phyloP scores from a whole-genome alignment of 2,329 filamentous ascomycete genomes.

The Podosphaera fusca region DNA sequence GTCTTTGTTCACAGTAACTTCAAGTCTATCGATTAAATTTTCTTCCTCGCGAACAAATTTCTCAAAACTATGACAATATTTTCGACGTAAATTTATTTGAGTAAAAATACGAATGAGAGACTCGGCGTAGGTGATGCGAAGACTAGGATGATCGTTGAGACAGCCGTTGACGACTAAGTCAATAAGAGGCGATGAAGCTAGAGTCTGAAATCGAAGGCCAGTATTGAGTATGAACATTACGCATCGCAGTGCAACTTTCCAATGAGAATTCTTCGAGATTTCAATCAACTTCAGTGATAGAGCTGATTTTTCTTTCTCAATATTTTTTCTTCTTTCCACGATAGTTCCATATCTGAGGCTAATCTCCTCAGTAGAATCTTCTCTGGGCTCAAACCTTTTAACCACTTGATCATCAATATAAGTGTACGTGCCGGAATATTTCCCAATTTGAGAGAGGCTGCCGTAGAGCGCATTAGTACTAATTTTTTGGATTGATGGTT shows the following conservation, averaged over 20 bases:
- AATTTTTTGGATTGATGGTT: conserved; percentile 79
- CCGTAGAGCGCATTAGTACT: conserved; percentile 62
- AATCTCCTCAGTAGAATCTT: conserved; percentile 35
- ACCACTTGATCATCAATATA: conserved; percentile 52
- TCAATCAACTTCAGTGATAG: conserved; percentile 65
- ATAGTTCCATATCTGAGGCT: conserved; percentile 50
- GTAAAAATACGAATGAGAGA: conserved; percentile 57
- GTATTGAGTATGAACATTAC: conserved; percentile 79
- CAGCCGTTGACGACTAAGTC: conserved; percentile 63
- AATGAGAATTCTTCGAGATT: conserved; percentile 59
- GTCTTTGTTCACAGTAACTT: conserved; percentile 48
- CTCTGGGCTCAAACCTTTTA: conserved; percentile 43
- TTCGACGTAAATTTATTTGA: conserved; percentile 66
- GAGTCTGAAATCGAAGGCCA: conserved; percentile 71
- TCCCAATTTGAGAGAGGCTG: conserved; percentile 66
- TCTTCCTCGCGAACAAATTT: conserved; percentile 71
- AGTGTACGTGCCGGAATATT: conserved; percentile 66
- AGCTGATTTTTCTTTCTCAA: conserved; percentile 64
- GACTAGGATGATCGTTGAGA: conserved; percentile 71
- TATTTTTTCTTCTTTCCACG: conserved; percentile 45
- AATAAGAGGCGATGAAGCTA: conserved; percentile 63
- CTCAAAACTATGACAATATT: conserved; percentile 68
- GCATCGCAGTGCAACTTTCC: conserved; percentile 84
- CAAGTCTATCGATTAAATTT: conserved; percentile 50
- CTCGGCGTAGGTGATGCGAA: conserved; percentile 61